Evolutionary conservation across 2,329 filamentous ascomycete genomes (phyloP).

Genomic region (Fusarium guadeloupense): DNA sequence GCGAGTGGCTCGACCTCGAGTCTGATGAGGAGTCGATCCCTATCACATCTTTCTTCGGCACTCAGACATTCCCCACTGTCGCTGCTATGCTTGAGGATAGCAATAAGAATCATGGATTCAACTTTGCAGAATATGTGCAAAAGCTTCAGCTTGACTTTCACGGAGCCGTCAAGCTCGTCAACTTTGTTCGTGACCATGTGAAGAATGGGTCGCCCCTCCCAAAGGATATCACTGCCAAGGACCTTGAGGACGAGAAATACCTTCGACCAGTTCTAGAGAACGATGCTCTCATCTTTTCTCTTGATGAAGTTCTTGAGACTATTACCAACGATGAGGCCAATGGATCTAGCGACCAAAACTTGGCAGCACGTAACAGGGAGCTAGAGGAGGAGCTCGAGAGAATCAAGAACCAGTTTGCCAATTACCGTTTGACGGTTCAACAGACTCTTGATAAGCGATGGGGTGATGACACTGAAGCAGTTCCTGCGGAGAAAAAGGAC

Average conservation of each 20-base stretch:
- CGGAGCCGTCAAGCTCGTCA: conserved; percentile 77
- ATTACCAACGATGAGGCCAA: conserved; percentile 54
- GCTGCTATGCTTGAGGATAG: conserved; percentile 73
- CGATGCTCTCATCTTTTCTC: conserved; percentile 85
- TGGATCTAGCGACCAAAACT: conserved; percentile 45
- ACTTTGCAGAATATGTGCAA: conserved; percentile 69
- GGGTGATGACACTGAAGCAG: conserved; percentile 61
- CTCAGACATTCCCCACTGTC: conserved; percentile 71
- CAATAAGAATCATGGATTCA: conserved; percentile 72
- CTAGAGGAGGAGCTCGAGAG: conserved; percentile 70
- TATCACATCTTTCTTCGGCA: conserved; percentile 74
- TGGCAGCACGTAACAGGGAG: conserved; percentile 61
- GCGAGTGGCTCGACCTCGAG: conserved; percentile 65
- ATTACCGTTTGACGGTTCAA: conserved; percentile 72
- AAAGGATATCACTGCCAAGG: conserved; percentile 65
- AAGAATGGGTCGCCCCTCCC: conserved; percentile 59
- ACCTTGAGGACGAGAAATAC: conserved; percentile 81
- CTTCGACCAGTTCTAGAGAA: conserved; percentile 88
- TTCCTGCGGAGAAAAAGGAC: conserved; percentile 46
- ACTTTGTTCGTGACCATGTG: conserved; percentile 66
- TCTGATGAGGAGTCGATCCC: conserved; percentile 69
- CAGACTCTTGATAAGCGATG: conserved; percentile 73
- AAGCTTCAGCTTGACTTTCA: conserved; percentile 74
- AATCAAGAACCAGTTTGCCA: conserved; percentile 69
- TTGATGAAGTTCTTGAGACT: conserved; percentile 75